phyloP scores from a whole-genome alignment of 2,329 filamentous ascomycete genomes.

The Geosmithia morbida region DNA sequence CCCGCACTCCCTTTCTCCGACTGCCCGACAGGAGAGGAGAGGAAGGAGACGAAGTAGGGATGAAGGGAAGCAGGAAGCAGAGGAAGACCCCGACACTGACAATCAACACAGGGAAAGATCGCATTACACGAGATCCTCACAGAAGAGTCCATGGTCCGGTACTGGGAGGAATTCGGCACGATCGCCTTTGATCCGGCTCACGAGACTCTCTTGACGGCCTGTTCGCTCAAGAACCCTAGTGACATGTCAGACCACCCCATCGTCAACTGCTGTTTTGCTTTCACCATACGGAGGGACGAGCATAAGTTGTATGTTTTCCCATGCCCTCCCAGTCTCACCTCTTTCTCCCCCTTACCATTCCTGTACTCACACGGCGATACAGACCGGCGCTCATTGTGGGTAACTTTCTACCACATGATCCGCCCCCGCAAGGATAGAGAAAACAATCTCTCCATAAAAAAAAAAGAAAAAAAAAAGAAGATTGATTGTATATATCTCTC shows the following conservation, averaged over 20 bases:
- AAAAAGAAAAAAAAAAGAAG: background rate
- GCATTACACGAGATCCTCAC: conserved; percentile 91
- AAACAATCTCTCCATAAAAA: too few species aligned
- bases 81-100: too few species aligned
- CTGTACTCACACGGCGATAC: conserved; percentile 1
- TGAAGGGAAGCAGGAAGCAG: too few species aligned
- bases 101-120: conserved; percentile 63
- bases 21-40: too few species aligned
- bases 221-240: conserved; percentile 72
- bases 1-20: too few species aligned
- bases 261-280: conserved; percentile 92
- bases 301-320: conserved; percentile 86
- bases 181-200: conserved; percentile 92
- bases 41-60: background rate
- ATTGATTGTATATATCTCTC: background rate
- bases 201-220: conserved; percentile 90
- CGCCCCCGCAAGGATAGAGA: conserved; percentile 13
- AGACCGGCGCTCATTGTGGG: conserved; percentile 92
- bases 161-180: conserved; percentile 98
- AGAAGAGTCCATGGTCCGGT: conserved; percentile 87
- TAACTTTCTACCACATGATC: conserved; percentile 85
- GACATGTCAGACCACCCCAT: conserved; percentile 54
- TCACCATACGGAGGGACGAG: conserved; percentile 86
- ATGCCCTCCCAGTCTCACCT: background rate
- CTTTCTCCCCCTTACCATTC: background rate